Evolutionary conservation across 73 alveolate genomes (phyloP), one percentile per base, ranked within the genome.

Genomic region (Paraurostyla sp.): DNA sequence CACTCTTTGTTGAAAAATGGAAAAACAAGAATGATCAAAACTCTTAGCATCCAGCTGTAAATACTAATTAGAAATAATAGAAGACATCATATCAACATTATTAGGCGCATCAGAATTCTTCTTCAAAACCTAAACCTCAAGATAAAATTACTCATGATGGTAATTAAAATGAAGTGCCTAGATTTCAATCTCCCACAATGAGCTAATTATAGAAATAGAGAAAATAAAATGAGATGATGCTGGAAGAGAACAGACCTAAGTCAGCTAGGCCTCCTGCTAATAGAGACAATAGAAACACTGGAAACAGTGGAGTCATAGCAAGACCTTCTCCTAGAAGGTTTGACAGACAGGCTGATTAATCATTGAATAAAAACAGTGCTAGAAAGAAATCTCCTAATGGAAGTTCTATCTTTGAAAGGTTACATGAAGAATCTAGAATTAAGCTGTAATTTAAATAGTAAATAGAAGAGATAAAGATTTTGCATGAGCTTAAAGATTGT

Each of bases 141-240:
- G 29, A 40, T 35, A 33, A 56, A 65, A n/a, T 3, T 59, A 20
- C 23, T 7, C 43, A 59, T 59, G 49, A 25, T 2, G 25, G n/a
- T n/a, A n/a, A n/a, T n/a, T n/a, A 59, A 2, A 43, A 59, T 7
- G 49, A 25, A 30, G 3, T 4, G 76, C 7, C 9, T 1, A 65
- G 58, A 65, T 38, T 65, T 3, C 30, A 65, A 13, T 65, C 82
- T 38, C 82, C 82, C 6, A 65, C 82, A 65, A 18, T 65, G 11
- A 38, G 36, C 6, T 40, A 65, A 38, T 40, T 65, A 6, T 22
- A 65, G 42, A 65, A 38, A 65, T 4, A 38, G 32, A 32, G 82
- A 35, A 65, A 58, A 30, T 11, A 38, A 40, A 65, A 65, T 38
- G 82, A 65, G 41, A 3, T 13, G 41, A 36, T 65, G 82, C 40